A percentile compares a stretch with the other conserved stretches of the same genome.
phyloP scores from a whole-genome alignment of 1,139 yeast species.

The Saccharomyces hybrid region DNA sequence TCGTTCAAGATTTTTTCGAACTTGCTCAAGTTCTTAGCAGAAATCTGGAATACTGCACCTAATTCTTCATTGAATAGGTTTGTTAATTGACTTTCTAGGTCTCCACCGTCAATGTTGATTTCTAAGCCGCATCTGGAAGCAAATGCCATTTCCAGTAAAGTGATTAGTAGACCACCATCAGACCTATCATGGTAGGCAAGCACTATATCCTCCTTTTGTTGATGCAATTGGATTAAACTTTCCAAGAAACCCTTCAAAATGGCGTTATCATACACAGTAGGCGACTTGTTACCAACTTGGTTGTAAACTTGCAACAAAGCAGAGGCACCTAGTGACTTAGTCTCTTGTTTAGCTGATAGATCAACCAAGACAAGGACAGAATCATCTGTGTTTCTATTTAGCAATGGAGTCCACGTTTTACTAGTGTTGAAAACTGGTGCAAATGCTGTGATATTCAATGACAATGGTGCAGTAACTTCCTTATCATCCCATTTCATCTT shows the following conservation, averaged over 20 bases:
- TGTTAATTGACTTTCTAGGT: slow-evolving; percentile 36
- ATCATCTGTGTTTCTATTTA: slow-evolving; percentile 43
- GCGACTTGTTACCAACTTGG: slow-evolving; percentile 75
- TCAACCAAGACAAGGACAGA: slow-evolving; percentile 74
- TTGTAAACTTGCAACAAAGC: slow-evolving; percentile 90
- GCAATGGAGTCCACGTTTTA: slow-evolving; percentile 91
- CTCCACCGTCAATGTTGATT: slow-evolving; percentile 32
- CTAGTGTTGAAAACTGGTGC: slow-evolving; percentile 80
- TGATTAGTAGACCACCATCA: slow-evolving; percentile 90
- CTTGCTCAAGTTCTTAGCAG: slow-evolving; percentile 41
- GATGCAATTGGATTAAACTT: slow-evolving; percentile 63
- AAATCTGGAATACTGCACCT: slow-evolving; percentile 92
- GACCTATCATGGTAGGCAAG: slow-evolving; percentile 93
- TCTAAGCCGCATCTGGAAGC: slow-evolving; percentile 84
- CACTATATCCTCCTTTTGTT: slow-evolving; percentile 43
- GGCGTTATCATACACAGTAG: slow-evolving; percentile 67
- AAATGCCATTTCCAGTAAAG: slow-evolving; percentile 92
- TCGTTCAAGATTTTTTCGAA: slow-evolving; percentile 49
- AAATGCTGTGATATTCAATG: slow-evolving; percentile 88
- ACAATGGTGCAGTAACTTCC: slow-evolving; percentile 90
- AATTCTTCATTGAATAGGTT: slow-evolving; percentile 84
- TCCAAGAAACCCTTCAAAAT: slow-evolving; percentile 62
- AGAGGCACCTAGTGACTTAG: slow-evolving; percentile 78
- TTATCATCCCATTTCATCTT: slow-evolving; percentile 95
- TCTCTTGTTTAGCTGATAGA: slow-evolving; percentile 50